Base-by-base conservation (phyloP, 2,329 filamentous ascomycete genomes). In the Pseudogymnoascus verrucosus region DNA sequence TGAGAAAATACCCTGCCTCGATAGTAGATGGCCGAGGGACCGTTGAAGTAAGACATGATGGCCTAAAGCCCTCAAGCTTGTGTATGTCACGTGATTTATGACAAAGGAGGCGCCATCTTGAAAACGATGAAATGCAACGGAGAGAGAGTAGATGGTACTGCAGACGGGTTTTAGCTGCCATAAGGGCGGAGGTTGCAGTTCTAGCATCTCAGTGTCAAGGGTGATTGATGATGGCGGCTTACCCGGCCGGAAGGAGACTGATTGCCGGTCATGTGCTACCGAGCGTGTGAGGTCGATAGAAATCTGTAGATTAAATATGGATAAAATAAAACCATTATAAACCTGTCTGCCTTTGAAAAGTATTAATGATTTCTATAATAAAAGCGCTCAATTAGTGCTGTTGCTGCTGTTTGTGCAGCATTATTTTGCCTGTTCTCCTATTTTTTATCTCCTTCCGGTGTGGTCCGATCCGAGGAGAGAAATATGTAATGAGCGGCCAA, bases 371-470 rank as follows among this genome's bases (percentile, higher is more conserved):
- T 12, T 57, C 51, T 57, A 16, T 19, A 57, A 57, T 57, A 57
- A 57, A 16, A 57, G 11, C 10, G 14, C 51, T 19, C 28, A 16
- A 57, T 57, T 57, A 12, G 51, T 21, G 11, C 51, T 34, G 28
- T 36, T 34, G 51, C 2, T 19, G 51, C 16, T 4, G 51, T 14
- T 57, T 57, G 10, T 36, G n/a, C n/a, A 21, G 51, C 16, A 57
- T 57, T 57, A 57, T 57, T 57, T 57, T 8, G 16, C 14, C 10
- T 10, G 26, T 19, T 57, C 51, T 57, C 51, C 51, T 57, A 57
- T 57, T 57, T 57, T 57, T 57, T 36, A 57, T 57, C 51, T 34
- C 51, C 51, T 57, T 57, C 51, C 51, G 51, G 51, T 57, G 51
- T 57, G 51, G 51, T 57, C 51, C 51, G 51, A 57, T 57, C 51